phyloP scores from a whole-genome alignment of 371 early-diverging fungal genomes.

The Lichtheimia corymbifera region DNA sequence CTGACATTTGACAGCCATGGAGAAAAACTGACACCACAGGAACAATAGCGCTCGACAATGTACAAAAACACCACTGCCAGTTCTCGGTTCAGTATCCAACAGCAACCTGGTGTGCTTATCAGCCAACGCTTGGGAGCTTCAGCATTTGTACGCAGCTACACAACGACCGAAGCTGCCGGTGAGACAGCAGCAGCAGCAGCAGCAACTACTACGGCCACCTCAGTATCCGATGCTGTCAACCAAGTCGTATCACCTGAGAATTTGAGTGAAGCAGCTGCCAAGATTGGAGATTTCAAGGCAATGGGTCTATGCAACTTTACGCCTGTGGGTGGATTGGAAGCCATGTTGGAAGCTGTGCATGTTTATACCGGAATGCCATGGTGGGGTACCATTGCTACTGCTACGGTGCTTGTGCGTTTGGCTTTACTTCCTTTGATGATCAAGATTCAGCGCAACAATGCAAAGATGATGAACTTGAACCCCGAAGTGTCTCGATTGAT shows the following conservation, averaged over 20 bases:
- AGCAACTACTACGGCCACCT: not conserved
- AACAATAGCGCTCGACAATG: not conserved
- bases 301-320: conserved; percentile 77
- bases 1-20: not conserved
- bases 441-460: conserved; percentile 75
- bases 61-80: not conserved
- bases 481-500: conserved; percentile 75
- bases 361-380: conserved; percentile 89
- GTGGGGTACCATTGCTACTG: conserved; percentile 85
- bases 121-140: conserved; percentile 7
- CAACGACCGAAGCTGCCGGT: conserved; percentile 3
- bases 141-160: conserved; percentile 7
- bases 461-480: conserved; percentile 73
- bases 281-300: conserved; percentile 79
- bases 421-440: conserved; percentile 77
- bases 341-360: conserved; percentile 76
- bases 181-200: not conserved
- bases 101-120: not conserved
- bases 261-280: conserved; percentile 46
- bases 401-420: conserved; percentile 74
- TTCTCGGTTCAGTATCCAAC: not conserved
- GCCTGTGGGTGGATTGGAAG: conserved; percentile 79
- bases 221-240: not conserved
- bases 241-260: not conserved
- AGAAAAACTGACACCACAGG: not conserved